These are phyloP conservation scores for Escovopsis sp. DNA, from an alignment of 2,329 filamentous ascomycete species.

Conservation along the genomic window DNA sequence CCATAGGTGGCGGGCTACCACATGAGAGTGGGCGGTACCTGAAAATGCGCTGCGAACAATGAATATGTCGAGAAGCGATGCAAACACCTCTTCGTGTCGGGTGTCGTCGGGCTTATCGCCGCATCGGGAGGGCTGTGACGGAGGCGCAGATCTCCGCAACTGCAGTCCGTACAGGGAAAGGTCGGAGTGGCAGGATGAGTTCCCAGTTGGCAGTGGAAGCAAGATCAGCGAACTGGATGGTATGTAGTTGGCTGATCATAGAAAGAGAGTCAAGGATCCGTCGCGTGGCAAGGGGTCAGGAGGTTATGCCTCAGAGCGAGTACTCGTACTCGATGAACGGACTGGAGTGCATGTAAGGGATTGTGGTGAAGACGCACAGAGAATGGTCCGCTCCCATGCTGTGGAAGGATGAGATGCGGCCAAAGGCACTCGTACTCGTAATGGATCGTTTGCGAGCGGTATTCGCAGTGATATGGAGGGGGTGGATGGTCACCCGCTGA, in stretches of 20 bases:
- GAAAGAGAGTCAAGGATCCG: neutral
- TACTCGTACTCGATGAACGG: neutral
- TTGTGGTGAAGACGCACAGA: too few species aligned
- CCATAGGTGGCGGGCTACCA: conserved; percentile 15
- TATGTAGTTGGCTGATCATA: neutral
- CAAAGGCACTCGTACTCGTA: too few species aligned
- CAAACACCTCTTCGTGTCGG: conserved; percentile 19
- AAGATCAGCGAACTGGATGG: neutral
- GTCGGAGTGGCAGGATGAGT: neutral
- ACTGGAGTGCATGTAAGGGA: too few species aligned
- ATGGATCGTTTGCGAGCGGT: too few species aligned
- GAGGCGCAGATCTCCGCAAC: conserved; percentile 6
- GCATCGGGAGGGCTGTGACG: conserved; percentile 16
- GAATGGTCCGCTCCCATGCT: too few species aligned
- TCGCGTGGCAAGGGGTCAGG: conserved; percentile 1
- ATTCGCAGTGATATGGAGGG: too few species aligned
- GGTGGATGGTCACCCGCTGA: too few species aligned
- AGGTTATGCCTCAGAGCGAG: neutral
- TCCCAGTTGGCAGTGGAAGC: neutral
- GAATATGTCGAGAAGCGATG: conserved; percentile 12
- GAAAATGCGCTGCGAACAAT: conserved; percentile 8
- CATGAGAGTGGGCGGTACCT: conserved; percentile 9
- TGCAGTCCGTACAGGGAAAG: neutral
- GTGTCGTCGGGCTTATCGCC: conserved; percentile 17
- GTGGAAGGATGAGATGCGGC: too few species aligned